These are phyloP conservation scores for Lasiodiplodia theobromae DNA, from an alignment of 2,329 filamentous ascomycete genomes.

Conservation along the genomic window DNA sequence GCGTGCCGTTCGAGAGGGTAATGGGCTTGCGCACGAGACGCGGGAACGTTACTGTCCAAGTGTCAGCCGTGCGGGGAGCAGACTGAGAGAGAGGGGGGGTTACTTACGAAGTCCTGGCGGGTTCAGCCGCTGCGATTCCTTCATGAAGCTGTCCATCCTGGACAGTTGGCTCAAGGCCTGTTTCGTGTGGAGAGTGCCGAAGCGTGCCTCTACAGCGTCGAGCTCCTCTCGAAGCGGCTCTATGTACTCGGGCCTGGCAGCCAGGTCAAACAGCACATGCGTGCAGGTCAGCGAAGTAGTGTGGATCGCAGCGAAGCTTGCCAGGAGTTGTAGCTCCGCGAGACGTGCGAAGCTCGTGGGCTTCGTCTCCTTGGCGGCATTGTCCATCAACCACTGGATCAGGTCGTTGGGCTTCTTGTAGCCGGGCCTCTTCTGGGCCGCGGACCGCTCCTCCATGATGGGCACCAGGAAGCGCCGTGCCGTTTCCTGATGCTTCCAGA, in stretches of 20 bases:
- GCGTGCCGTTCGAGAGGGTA: slow-evolving; percentile 33
- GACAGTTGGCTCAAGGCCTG: slow-evolving; percentile 30
- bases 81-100: too few relatives aligned
- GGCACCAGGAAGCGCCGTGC: slow-evolving; percentile 24
- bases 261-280: slow-evolving; percentile 34
- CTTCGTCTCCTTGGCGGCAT: slow-evolving; percentile 7
- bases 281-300: slow-evolving; percentile 34
- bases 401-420: slow-evolving; percentile 1
- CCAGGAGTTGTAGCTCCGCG: slow-evolving; percentile 12
- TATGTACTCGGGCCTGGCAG: slow-evolving; percentile 33
- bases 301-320: slow-evolving; percentile 35
- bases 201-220: slow-evolving; percentile 22
- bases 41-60: slow-evolving; percentile 27
- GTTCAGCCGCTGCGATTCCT: slow-evolving; percentile 33
- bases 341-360: slow-evolving; percentile 28
- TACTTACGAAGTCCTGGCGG: slow-evolving; percentile 26
- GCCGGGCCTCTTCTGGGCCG: slow-evolving; percentile 25
- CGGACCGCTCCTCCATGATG: slow-evolving; percentile 19
- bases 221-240: slow-evolving; percentile 32
- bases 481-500: slow-evolving; percentile 30
- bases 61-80: not conserved
- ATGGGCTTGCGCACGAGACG: slow-evolving; percentile 32
- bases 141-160: slow-evolving; percentile 35
- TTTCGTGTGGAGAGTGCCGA: slow-evolving; percentile 28
- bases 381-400: slow-evolving; percentile 32